phyloP scores from a whole-genome alignment of 331 rosid genomes.

The Telfairia occidentalis region DNA sequence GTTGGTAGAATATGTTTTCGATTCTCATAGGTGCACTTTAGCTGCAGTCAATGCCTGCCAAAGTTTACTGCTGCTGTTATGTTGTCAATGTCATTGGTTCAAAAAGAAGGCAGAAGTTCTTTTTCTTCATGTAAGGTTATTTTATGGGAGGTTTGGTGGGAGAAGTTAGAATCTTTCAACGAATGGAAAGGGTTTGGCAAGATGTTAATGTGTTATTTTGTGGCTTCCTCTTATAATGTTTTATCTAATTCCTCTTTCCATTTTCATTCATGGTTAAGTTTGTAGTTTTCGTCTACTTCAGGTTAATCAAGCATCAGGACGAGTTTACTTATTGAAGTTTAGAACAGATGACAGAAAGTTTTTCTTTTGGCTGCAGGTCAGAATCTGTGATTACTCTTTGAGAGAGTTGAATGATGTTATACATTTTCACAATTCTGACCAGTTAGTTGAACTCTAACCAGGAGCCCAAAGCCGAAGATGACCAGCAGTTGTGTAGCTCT shows the following conservation, averaged over 20 bases:
- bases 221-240: neutral
- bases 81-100: no score
- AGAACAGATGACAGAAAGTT: constrained; percentile 69
- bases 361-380: constrained; percentile 94
- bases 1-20: neutral
- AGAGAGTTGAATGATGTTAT: neutral
- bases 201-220: neutral
- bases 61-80: no score
- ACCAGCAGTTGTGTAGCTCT: constrained; percentile 51
- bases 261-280: neutral
- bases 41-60: no score
- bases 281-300: constrained; percentile 19
- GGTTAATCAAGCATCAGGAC: constrained; percentile 84
- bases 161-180: neutral
- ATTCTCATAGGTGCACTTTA: neutral
- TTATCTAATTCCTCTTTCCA: neutral
- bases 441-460: constrained; percentile 22
- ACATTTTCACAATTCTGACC: constrained; percentile 6
- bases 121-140: no score
- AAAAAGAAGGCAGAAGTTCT: no score
- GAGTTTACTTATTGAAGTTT: constrained; percentile 78
- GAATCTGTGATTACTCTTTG: constrained; percentile 10
- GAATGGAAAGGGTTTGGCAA: neutral
- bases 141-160: no score
- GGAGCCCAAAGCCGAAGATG: constrained; percentile 71